Evolutionary conservation across 2,329 filamentous ascomycete species (phyloP).

Genomic region (Coniochaeta hoffmannii): DNA sequence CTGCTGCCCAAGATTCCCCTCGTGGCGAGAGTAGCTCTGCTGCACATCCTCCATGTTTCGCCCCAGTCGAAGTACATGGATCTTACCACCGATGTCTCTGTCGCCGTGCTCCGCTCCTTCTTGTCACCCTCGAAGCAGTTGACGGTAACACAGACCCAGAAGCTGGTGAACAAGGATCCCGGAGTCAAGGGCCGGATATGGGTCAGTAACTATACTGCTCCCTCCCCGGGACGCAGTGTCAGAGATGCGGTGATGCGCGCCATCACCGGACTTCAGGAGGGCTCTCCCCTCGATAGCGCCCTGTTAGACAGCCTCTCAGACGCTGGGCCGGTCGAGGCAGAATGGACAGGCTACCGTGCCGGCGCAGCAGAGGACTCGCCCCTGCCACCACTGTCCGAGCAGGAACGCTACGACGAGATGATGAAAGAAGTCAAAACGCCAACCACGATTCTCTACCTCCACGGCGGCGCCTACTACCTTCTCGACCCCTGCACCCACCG

Average conservation of each 20-base stretch:
- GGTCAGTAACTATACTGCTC: slow-evolving; percentile 64
- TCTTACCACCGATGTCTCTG: slow-evolving; percentile 63
- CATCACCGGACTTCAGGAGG: slow-evolving; percentile 43
- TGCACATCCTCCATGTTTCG: slow-evolving; percentile 61
- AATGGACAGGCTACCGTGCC: slow-evolving; percentile 68
- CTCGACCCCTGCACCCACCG: slow-evolving; percentile 65
- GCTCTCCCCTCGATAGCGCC: slow-evolving; percentile 21
- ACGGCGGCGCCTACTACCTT: slow-evolving; percentile 69
- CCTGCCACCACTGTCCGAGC: slow-evolving; percentile 51
- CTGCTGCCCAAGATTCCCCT: slow-evolving; percentile 53
- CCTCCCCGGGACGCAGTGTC: slow-evolving; percentile 48
- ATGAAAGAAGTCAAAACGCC: slow-evolving; percentile 59
- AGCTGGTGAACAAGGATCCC: slow-evolving; percentile 51
- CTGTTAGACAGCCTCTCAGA: slow-evolving; percentile 37
- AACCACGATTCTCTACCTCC: slow-evolving; percentile 64
- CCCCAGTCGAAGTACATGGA: slow-evolving; percentile 70
- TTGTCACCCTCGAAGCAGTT: slow-evolving; percentile 36
- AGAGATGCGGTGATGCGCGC: slow-evolving; percentile 50
- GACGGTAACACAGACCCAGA: slow-evolving; percentile 57
- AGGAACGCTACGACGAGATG: slow-evolving; percentile 56
- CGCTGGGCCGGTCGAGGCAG: slow-evolving; percentile 53
- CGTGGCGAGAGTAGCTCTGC: slow-evolving; percentile 52
- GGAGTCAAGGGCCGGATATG: slow-evolving; percentile 74
- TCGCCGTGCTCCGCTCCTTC: slow-evolving; percentile 65
- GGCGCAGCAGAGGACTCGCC: slow-evolving; percentile 39